phyloP scores from a whole-genome alignment of 2,329 filamentous ascomycete genomes.

The Fusarium concolor region DNA sequence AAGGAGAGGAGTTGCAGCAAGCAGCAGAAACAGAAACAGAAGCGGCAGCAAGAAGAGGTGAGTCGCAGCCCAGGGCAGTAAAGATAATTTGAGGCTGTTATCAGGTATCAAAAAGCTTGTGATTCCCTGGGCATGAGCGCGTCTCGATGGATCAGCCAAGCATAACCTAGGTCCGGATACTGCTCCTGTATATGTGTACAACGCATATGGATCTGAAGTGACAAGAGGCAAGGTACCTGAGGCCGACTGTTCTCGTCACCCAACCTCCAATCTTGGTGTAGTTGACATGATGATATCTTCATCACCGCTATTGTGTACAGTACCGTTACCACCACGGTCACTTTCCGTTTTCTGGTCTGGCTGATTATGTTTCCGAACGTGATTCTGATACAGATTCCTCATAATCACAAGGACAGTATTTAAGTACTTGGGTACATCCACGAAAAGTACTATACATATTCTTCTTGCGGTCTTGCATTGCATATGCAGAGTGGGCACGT shows the following conservation, averaged over 20 bases:
- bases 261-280: slow-evolving; percentile 12
- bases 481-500: slow-evolving; percentile 27
- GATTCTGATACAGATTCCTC: not conserved
- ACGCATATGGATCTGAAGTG: slow-evolving; percentile 22
- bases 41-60: slow-evolving; percentile 10
- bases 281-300: not conserved
- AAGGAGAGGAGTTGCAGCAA: slow-evolving; percentile 5
- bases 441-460: slow-evolving; percentile 4
- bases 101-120: slow-evolving; percentile 30
- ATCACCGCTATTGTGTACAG: not conserved
- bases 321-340: not conserved
- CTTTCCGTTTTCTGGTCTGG: not conserved
- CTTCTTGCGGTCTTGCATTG: slow-evolving; percentile 7
- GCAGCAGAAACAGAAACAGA: not conserved
- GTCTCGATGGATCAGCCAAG: slow-evolving; percentile 34
- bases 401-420: not conserved
- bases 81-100: slow-evolving; percentile 24
- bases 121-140: slow-evolving; percentile 25
- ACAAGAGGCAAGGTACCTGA: slow-evolving; percentile 6
- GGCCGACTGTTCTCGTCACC: slow-evolving; percentile 15
- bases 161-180: slow-evolving; percentile 4
- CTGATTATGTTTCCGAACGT: not conserved
- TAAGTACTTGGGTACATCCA: slow-evolving; percentile 17
- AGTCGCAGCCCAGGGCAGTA: slow-evolving; percentile 4
- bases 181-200: slow-evolving; percentile 18